A percentile compares a stretch with the other conserved stretches of the same genome.
Conservation (phyloP, 139 green algal genomes). For the Trebouxia sp. region DNA sequence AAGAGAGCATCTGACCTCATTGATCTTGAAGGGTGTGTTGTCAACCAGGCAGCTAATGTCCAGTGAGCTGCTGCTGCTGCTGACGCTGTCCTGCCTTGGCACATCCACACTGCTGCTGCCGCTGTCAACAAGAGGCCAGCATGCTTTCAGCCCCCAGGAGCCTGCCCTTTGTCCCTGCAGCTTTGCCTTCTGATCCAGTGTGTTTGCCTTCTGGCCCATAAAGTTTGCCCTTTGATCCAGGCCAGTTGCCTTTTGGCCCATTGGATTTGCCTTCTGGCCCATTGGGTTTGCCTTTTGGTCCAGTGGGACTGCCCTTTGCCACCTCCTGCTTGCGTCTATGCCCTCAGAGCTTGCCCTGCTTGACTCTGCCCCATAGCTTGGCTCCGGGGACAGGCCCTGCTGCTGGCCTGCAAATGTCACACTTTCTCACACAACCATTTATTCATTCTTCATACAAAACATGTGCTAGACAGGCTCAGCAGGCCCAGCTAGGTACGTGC, state of each 20-base stretch:
- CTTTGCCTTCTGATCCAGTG: background rate
- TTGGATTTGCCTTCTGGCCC: background rate
- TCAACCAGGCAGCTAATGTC: conserved; percentile 13
- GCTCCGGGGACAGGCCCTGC: background rate
- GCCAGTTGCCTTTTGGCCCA: no score
- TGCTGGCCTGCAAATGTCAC: no score
- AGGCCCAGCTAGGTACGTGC: no score
- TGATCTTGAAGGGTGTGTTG: conserved; percentile 22
- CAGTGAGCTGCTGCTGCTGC: background rate
- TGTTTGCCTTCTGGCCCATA: background rate
- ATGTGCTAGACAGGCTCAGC: no score
- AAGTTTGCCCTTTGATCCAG: background rate
- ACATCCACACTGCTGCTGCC: background rate
- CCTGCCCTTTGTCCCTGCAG: background rate
- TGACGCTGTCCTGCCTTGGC: background rate
- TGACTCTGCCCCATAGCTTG: background rate
- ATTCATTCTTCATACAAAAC: no score
- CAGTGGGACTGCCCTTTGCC: background rate
- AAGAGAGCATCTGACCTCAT: background rate
- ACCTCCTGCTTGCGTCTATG: no score
- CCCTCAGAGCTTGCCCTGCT: background rate
- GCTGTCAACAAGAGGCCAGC: background rate
- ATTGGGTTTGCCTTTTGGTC: background rate
- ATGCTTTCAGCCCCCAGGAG: background rate
- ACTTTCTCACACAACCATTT: no score